Evolutionary conservation across 1,139 yeast species (phyloP).

Genomic region (Hyphopichia pseudoburtonii): DNA sequence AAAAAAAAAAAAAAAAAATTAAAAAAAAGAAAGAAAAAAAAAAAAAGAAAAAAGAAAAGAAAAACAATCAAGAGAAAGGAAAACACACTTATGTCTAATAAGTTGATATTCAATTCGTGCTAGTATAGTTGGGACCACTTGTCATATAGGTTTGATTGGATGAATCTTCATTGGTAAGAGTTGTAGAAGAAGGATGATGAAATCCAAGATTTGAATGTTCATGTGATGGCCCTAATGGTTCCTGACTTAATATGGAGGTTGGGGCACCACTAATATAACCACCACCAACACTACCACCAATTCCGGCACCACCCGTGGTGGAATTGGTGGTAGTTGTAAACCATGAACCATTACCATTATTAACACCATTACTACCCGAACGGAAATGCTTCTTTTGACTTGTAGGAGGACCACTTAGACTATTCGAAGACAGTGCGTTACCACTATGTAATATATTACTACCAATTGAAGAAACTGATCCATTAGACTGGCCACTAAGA

Average conservation of each 20-base stretch:
- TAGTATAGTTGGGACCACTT: neutral
- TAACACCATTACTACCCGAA: slow-evolving; percentile 2
- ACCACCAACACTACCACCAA: slow-evolving; percentile 2
- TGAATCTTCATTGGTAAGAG: slow-evolving; percentile 2
- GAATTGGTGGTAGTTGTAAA: slow-evolving; percentile 2
- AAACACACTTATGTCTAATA: no score
- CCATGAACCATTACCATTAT: slow-evolving; percentile 5
- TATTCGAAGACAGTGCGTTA: slow-evolving; percentile 7
- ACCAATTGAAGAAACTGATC: slow-evolving; percentile 13
- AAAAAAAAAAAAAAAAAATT: no score
- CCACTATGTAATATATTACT: slow-evolving; percentile 8
- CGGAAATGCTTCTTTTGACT: slow-evolving; percentile 2
- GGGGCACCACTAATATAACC: slow-evolving; percentile 7
- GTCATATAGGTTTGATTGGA: neutral
- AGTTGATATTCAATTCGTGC: neutral
- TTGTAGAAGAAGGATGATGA: slow-evolving; percentile 3
- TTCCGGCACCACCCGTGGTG: slow-evolving; percentile 8
- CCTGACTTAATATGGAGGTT: slow-evolving; percentile 3
- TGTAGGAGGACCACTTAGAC: slow-evolving; percentile 8
- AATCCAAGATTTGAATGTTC: neutral
- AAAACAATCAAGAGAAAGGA: no score
- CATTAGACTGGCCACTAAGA: slow-evolving; percentile 11
- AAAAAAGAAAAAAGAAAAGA: no score
- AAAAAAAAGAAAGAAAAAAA: no score
- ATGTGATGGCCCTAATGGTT: neutral